Evolutionary conservation across 495 filamentous ascomycete species (phyloP), one percentile per base, ranked within the genome.

Genomic region (Parathielavia hyrcaniae): DNA sequence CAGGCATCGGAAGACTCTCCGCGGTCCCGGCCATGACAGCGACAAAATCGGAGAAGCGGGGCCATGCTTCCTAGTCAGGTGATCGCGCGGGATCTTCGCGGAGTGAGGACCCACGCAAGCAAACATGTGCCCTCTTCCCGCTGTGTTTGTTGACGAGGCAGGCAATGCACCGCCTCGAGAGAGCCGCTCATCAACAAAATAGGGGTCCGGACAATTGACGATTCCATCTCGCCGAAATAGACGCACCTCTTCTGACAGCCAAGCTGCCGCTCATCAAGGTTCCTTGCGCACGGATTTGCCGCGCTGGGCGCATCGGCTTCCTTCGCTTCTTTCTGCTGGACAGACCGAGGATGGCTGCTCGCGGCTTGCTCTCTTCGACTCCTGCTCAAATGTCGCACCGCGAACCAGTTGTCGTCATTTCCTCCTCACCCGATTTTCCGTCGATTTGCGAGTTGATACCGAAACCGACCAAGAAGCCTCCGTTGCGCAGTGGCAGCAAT

Each of bases 351-450:
- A 78, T 79, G 73, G 73, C 75, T 26, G 46, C 71, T 4, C 44
- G 62, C 34, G 63, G 74, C 13, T 22, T 70, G 19, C 60, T 73
- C n/a, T 52, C 67, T 47, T 72, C 73, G 14, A 75, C 77, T 40
- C 75, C 75, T 0, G 53, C 61, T 5, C 57, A 61, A 44, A 64
- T 64, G 60, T 30, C 58, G 26, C 57, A 53, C 4, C 57, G 68
- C 26, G 57, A 66, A 8, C 57, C 68, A 8, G 48, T 67, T 35
- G 40, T 69, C 22, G 43, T 77, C 35, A 71, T 71, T 2, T 79
- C 78, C 0, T 81, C 79, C 11, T 79, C 77, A 0, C 75, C 76
- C 10, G 71, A 69, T 22, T 61, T 79, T 1, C 77, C 77, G 12
- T 72, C 75, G 3, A 64, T 78, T 7, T 57, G 61, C 47, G 72